phyloP scores from a whole-genome alignment of 2,329 filamentous ascomycete species.

The Amesomyces nigricolor region DNA sequence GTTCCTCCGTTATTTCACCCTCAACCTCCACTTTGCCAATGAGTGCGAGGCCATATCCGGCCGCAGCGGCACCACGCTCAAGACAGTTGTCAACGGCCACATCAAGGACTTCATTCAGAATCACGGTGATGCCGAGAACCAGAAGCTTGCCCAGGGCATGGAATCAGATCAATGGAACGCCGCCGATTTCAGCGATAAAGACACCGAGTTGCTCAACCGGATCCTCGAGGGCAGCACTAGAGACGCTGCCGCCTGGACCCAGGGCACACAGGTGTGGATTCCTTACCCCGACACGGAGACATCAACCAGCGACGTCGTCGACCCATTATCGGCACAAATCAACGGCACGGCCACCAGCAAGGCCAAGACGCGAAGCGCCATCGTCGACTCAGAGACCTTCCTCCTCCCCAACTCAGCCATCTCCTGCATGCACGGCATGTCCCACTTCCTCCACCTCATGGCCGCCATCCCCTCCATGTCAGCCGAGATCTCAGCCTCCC shows the following conservation, averaged over 20 bases:
- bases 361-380: conserved; percentile 63
- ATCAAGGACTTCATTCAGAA: conserved; percentile 73
- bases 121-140: conserved; percentile 66
- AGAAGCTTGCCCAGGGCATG: conserved; percentile 69
- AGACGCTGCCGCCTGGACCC: conserved; percentile 62
- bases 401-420: conserved; percentile 80
- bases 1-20: conserved; percentile 75
- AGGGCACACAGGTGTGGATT: conserved; percentile 54
- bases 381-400: conserved; percentile 79
- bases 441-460: conserved; percentile 76
- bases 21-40: conserved; percentile 78
- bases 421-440: conserved; percentile 73
- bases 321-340: conserved; percentile 23
- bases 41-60: conserved; percentile 83
- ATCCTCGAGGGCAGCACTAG: conserved; percentile 66
- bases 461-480: conserved; percentile 85
- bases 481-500: conserved; percentile 68
- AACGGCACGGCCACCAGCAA: conserved; percentile 45
- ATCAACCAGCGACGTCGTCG: conserved; percentile 21
- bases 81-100: conserved; percentile 73
- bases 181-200: conserved; percentile 64
- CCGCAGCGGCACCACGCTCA: conserved; percentile 67
- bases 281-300: conserved; percentile 39
- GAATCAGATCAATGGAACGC: conserved; percentile 76
- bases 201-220: conserved; percentile 54